Evolutionary conservation across 2,329 filamentous ascomycete species (phyloP).

Genomic region (Cytospora piceicola): DNA sequence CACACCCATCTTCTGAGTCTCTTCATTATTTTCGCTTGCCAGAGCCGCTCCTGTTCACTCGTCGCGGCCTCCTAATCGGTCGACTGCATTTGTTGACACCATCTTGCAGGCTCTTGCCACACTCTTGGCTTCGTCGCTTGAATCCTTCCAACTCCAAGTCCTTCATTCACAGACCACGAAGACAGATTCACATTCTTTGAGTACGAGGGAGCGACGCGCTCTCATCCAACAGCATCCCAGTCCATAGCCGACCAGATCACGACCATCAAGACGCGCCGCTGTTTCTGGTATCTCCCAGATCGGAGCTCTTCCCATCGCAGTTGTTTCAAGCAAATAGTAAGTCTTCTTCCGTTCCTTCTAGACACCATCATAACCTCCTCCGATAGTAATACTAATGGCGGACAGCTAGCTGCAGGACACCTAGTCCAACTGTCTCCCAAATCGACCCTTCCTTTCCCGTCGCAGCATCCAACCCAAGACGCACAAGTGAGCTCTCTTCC

Average conservation of each 20-base stretch:
- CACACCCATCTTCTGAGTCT: background rate
- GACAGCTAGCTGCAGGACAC: background rate
- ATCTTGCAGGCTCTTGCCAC: background rate
- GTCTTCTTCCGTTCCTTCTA: background rate
- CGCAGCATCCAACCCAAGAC: background rate
- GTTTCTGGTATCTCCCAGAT: background rate
- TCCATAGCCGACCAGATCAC: background rate
- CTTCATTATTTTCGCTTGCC: background rate
- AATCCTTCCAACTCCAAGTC: background rate
- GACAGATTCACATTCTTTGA: background rate
- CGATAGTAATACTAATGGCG: background rate
- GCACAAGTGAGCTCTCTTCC: background rate
- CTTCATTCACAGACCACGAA: background rate
- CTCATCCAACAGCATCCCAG: background rate
- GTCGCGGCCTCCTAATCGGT: background rate
- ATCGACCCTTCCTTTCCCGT: background rate
- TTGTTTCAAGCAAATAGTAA: background rate
- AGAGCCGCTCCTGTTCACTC: background rate
- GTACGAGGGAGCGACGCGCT: no score
- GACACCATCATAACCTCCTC: background rate
- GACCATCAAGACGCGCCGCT: background rate
- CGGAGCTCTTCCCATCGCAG: background rate
- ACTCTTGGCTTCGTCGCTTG: background rate
- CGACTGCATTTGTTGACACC: background rate
- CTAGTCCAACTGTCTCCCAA: background rate